Conservation (phyloP, 306 rosid species). For the Malus sylvestris region DNA sequence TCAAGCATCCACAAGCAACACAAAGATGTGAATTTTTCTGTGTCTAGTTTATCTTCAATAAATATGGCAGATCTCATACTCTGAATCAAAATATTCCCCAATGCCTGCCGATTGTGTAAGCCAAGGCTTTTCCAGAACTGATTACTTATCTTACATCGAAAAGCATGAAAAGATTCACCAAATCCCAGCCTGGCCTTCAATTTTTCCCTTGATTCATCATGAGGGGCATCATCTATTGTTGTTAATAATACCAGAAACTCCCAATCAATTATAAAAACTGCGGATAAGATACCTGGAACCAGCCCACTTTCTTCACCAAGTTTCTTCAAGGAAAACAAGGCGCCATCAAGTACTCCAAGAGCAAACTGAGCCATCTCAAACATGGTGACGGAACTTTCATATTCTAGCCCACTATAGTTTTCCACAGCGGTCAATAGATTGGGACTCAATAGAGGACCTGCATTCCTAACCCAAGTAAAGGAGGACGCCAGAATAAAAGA, state of each 20-base stretch:
- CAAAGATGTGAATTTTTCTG: constrained; percentile 43
- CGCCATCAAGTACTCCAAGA: constrained; percentile 71
- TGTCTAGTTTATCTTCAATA: constrained; percentile 41
- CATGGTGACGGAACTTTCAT: constrained; percentile 33
- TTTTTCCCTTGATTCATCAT: constrained; percentile 33
- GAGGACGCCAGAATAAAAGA: constrained; percentile 59
- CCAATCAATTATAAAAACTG: constrained; percentile 66
- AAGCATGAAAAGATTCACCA: constrained; percentile 44
- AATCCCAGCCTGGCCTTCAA: constrained; percentile 40
- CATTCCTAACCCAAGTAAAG: constrained; percentile 55
- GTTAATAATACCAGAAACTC: constrained; percentile 40
- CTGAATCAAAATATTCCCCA: constrained; percentile 46
- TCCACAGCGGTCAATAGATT: constrained; percentile 33
- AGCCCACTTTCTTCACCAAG: constrained; percentile 53
- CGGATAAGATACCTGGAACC: constrained; percentile 61
- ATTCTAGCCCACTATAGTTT: constrained; percentile 24
- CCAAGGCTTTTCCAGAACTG: constrained; percentile 50
- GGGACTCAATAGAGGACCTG: constrained; percentile 42
- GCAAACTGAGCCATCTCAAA: constrained; percentile 59
- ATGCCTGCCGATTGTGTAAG: constrained; percentile 33
- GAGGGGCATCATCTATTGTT: constrained; percentile 31
- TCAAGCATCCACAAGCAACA: constrained; percentile 75
- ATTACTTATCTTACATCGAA: constrained; percentile 44
- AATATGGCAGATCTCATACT: constrained; percentile 62
- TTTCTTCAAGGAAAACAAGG: constrained; percentile 55